Evolutionary conservation across 352 stramenopile species (phyloP), one percentile per base, ranked within the genome.

Genomic region (Globisporangium apiculatum): DNA sequence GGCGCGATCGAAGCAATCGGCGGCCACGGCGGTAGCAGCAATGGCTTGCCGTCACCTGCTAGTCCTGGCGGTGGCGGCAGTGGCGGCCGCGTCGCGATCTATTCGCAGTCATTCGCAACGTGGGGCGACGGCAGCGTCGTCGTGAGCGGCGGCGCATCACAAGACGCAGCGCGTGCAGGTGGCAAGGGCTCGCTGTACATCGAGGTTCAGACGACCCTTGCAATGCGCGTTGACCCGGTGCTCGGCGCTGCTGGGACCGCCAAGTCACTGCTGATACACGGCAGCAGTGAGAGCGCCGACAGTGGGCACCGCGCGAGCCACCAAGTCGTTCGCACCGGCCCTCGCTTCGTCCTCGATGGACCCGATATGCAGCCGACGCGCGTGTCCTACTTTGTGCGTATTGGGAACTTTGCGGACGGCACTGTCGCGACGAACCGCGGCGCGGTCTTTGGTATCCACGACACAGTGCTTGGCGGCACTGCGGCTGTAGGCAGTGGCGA

Each of bases 61-160:
- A 31, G 24, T 31, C 49, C 35, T 37, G 58, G 94, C 35, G 96
- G 96, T 14, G 87, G 79, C 42, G 96, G 95, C 4, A 96, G 96
- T 49, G 96, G 84, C 0, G 77, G 75, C 2, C 58, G 77, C n/a
- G 73, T 92, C 36, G 79, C 97, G 3, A 78, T 98, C 6, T 96
- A 91, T 43, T 70, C 91, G 0, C 97, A 98, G 63, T 89, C 97
- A 40, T 90, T 98, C 41, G 85, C 87, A 0, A 78, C 97, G 11
- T 96, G 90, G 58, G 76, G 78, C 0, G 72, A 79, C 40, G 88
- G 77, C n/a, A 68, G 71, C 10, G 71, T 99, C 11, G 58, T 78
- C 17, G 86, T 93, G 2, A 85, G 93, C 62, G 86, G 86, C 46
- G 81, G 82, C 0, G 57, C 69, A 1, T 87, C 80, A 4, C 72